Percentiles rank a stretch among this genome's conserved stretches.
phyloP scores from a whole-genome alignment of 768 basidiomycete genomes.

The Leccinellum rugosiceps region DNA sequence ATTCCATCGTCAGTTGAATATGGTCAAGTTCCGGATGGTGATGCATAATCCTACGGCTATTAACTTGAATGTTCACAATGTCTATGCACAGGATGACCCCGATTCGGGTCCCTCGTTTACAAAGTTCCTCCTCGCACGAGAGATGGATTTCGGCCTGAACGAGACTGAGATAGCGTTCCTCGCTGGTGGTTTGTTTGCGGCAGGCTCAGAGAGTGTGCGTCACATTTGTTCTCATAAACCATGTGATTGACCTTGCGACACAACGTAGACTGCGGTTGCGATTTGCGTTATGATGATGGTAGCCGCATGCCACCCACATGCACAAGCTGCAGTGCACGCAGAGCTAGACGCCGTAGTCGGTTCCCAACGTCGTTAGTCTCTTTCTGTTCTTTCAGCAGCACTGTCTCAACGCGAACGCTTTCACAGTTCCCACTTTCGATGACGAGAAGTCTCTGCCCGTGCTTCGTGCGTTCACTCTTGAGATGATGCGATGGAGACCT shows the following conservation, averaged over 20 bases:
- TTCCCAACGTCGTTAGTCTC: conserved; percentile 14
- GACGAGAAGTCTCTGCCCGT: conserved; percentile 31
- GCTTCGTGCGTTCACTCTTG: conserved; percentile 33
- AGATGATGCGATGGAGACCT: conserved; percentile 36
- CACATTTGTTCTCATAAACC: not conserved
- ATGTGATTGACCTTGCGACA: not conserved
- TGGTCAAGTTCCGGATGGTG: conserved; percentile 43
- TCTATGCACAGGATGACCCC: conserved; percentile 10
- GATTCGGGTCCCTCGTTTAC: conserved; percentile 44
- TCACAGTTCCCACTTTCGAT: conserved; percentile 34
- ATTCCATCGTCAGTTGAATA: conserved; percentile 44
- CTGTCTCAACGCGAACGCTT: not conserved
- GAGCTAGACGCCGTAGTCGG: conserved; percentile 52
- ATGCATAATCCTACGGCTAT: not conserved
- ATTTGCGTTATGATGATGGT: conserved; percentile 49
- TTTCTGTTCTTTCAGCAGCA: not conserved
- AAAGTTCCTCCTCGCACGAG: conserved; percentile 50
- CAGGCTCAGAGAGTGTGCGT: conserved; percentile 48
- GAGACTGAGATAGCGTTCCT: conserved; percentile 55
- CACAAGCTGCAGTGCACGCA: conserved; percentile 45
- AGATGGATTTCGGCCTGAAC: conserved; percentile 46
- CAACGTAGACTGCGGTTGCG: conserved; percentile 40
- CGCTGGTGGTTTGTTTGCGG: conserved; percentile 57
- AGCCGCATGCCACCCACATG: conserved; percentile 46
- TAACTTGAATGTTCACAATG: not conserved